Conservation (phyloP, 2,329 filamentous ascomycete species). For the Grosmannia clavigera region DNA sequence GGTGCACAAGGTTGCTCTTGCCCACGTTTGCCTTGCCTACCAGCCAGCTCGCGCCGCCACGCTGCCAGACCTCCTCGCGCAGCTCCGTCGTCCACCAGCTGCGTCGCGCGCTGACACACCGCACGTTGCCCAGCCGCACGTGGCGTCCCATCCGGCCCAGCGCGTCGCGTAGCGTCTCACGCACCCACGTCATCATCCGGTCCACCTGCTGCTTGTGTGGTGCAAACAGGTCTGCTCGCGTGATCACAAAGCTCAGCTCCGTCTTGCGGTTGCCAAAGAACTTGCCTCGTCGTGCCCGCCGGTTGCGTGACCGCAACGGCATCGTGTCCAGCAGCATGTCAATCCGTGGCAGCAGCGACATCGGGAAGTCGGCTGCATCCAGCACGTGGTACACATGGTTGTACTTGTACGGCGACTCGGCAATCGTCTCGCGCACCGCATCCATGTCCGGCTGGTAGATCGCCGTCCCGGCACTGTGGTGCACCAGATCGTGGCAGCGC, state of each 20-base stretch:
- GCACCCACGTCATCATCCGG: conserved; percentile 71
- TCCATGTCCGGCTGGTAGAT: conserved; percentile 74
- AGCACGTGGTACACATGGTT: conserved; percentile 95
- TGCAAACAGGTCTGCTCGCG: conserved; percentile 73
- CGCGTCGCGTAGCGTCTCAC: conserved; percentile 62
- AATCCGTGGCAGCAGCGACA: conserved; percentile 76
- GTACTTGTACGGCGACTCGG: conserved; percentile 76
- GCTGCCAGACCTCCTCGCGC: conserved; percentile 72
- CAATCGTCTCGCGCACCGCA: conserved; percentile 70
- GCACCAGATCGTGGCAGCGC: conserved; percentile 69
- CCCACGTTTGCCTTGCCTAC: conserved; percentile 98
- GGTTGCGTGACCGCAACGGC: conserved; percentile 66
- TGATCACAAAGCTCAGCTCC: conserved; percentile 84
- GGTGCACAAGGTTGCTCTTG: conserved; percentile 83
- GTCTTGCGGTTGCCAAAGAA: conserved; percentile 57
- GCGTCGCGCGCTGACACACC: conserved; percentile 73
- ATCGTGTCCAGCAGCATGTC: conserved; percentile 57
- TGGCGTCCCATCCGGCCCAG: conserved; percentile 55
- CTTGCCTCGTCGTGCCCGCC: conserved; percentile 55
- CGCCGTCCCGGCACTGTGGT: conserved; percentile 59
- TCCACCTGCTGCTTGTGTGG: conserved; percentile 78
- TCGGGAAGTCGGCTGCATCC: conserved; percentile 91
- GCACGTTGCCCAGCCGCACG: conserved; percentile 76
- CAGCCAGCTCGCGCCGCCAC: conserved; percentile 85
- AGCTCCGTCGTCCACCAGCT: conserved; percentile 85